Percentiles rank a stretch among this genome's conserved stretches.
Conservation (phyloP, 352 stramenopile species). For the Phytophthora constricta region DNA sequence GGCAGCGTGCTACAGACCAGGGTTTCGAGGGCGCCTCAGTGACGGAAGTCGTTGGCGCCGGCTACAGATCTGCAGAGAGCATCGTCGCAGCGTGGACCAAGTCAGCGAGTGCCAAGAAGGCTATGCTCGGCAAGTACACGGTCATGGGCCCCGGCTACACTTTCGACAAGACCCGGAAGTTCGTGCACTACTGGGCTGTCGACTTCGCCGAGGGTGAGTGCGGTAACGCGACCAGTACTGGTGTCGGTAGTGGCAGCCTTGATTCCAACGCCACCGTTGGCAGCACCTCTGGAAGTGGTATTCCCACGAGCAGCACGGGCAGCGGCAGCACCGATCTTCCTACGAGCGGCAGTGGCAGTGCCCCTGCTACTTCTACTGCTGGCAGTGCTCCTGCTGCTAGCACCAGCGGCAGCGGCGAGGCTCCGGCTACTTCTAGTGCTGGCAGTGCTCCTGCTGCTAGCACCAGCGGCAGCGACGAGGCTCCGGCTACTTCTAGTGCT, state of each 20-base stretch:
- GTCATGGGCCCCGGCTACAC: conserved; percentile 45
- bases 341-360: conserved; percentile 5
- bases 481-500: conserved; percentile 4
- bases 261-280: neutral
- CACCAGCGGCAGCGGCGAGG: conserved; percentile 13
- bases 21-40: conserved; percentile 34
- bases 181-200: conserved; percentile 48
- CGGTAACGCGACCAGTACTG: conserved; percentile 20
- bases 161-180: conserved; percentile 44
- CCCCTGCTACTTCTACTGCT: neutral
- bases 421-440: neutral
- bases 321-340: conserved; percentile 25
- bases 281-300: neutral
- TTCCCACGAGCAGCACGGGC: neutral
- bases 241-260: neutral
- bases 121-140: conserved; percentile 41
- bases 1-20: conserved; percentile 30
- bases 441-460: neutral
- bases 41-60: conserved; percentile 58
- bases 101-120: conserved; percentile 42
- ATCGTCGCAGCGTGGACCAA: conserved; percentile 60
- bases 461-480: conserved; percentile 1
- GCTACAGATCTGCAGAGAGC: conserved; percentile 40
- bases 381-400: conserved; percentile 2
- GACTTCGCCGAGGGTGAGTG: conserved; percentile 42